Percentiles rank a stretch among this genome's conserved stretches.
These are phyloP conservation scores for Conoideocrella luteorostrata DNA, from an alignment of 2,329 filamentous ascomycete genomes.

Conservation along the genomic window DNA sequence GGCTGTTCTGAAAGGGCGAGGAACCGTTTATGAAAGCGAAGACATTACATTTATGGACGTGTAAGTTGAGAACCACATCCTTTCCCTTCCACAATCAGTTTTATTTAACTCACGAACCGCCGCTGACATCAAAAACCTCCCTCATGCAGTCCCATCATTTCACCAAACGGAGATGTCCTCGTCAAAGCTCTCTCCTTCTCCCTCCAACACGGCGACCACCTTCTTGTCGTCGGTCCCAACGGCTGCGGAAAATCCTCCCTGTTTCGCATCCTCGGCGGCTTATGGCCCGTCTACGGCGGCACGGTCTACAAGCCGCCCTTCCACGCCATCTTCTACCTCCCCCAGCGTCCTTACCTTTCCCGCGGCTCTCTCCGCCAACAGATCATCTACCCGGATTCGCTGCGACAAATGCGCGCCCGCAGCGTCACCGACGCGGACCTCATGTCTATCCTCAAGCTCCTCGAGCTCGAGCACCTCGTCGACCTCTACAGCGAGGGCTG, in stretches of 20 bases:
- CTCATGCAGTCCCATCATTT: conserved; percentile 79
- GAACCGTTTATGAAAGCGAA: conserved; percentile 72
- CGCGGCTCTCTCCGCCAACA: conserved; percentile 91
- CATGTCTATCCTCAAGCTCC: conserved; percentile 64
- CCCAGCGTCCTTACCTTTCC: conserved; percentile 88
- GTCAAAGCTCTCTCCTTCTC: conserved; percentile 81
- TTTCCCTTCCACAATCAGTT: neutral
- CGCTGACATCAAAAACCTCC: too few relatives aligned
- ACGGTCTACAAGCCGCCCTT: conserved; percentile 87
- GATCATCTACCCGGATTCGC: conserved; percentile 88
- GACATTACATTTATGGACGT: conserved; percentile 84
- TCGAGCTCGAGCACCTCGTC: conserved; percentile 79
- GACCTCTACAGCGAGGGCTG: conserved; percentile 71
- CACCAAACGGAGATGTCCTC: conserved; percentile 90
- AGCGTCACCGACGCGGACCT: conserved; percentile 78
- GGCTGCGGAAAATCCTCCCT: conserved; percentile 95
- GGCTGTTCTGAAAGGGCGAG: conserved; percentile 74
- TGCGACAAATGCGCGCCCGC: conserved; percentile 81
- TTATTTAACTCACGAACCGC: too few relatives aligned
- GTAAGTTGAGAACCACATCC: too few relatives aligned
- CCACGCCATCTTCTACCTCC: conserved; percentile 95
- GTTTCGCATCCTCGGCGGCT: conserved; percentile 89
- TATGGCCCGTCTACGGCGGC: conserved; percentile 97
- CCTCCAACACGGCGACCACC: conserved; percentile 78
- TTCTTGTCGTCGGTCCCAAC: conserved; percentile 93